Base-by-base conservation (phyloP, 23 red algal species). In the Cyanidioschyzon merolae region DNA sequence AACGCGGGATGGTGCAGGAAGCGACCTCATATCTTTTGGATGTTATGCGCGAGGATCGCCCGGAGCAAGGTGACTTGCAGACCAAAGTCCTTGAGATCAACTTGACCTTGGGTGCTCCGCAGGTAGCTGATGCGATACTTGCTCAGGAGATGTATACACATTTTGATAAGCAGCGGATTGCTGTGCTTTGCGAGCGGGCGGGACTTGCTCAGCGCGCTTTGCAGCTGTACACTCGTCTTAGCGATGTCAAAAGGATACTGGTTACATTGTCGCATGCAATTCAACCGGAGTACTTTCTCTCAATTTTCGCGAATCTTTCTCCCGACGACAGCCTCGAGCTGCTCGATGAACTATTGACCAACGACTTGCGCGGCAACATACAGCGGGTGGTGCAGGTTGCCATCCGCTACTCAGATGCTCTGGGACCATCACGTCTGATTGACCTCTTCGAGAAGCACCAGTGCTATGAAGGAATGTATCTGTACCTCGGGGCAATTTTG, bases 201-300 rank as follows among this genome's bases (percentile, higher is more conserved):
- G 94, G 94, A 1, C 94, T 98, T 2, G 88, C 87, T 88, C 86
- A 91, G 67, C 94, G 89, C 58, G 94, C 94, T 1, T 76, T 98
- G 51, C 85, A 89, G 68, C 82, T 89, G 51, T 91, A 92, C 74
- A 75, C 82, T 40, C 84, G 91, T 76, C 45, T 91, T n/a, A 82
- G 79, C 68, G 94, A 98, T 75, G 89, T 98, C 1, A 98, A 88
- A 57, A 83, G 94, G 27, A 88, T 98, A 38, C 85, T 98, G 88
- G 82, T 80, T 36, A 98, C 90, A 68, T 83, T 89, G 81, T 86
- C 94, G 39, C 92, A 96, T 59, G 84, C 86, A 7, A 82, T 98
- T 41, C 86, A 92, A 39, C 85, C 94, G 27, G 89, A 98, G 45
- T 91, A 91, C 74, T 38, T 98, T 16, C 83, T 82, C 45, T 83